Evolutionary conservation across 495 filamentous ascomycete species (phyloP), one percentile per base, ranked within the genome.

Genomic region (Lophiotrema nucula): DNA sequence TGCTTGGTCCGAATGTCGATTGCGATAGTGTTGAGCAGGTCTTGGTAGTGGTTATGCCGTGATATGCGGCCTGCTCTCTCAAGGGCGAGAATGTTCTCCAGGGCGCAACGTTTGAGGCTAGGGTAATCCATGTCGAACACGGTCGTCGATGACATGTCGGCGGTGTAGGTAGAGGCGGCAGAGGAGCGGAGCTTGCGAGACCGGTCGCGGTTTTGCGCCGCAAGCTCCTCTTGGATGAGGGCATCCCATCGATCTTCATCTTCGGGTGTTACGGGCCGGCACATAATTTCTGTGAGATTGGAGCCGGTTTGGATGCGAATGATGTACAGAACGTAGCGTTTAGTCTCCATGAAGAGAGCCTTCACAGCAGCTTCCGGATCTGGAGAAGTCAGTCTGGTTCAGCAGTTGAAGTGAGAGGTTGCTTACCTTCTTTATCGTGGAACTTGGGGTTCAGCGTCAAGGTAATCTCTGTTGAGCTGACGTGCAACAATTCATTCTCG

Each of bases 1-100:
- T 95, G 95, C 74, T 99, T 97, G 16, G 90, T 96, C 41, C 93
- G 88, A 67, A 99, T 99, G 70, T 99, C 93, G 27, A 92, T 79
- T 26, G 93, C 93, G 64, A 99, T 97, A 60, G 89, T 90, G 69
- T 97, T 99, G 49, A 99, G 77, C 2, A 99, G 79, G 70, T 97
- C 93, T 75, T 99, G 93, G 72, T 97, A 99, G 70, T 87, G 81
- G 69, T 97, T 97, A 67, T 93, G 85, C 24, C 91, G 86, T 28
- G 86, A 89, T 53, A 99, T 88, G 64, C 90, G 87, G 54, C 90
- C 89, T 58, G 83, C 78, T 41, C 87, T 80, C 69, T 99, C 92
- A 46, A 99, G 79, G 23, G 79, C 79, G 74, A 99, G 83, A 53
- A 99, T 89, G 67, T 97, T 97, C 72, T 99, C 93, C 4, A 99